phyloP scores from a whole-genome alignment of 2,329 filamentous ascomycete species.

The Pseudogymnoascus sp. region DNA sequence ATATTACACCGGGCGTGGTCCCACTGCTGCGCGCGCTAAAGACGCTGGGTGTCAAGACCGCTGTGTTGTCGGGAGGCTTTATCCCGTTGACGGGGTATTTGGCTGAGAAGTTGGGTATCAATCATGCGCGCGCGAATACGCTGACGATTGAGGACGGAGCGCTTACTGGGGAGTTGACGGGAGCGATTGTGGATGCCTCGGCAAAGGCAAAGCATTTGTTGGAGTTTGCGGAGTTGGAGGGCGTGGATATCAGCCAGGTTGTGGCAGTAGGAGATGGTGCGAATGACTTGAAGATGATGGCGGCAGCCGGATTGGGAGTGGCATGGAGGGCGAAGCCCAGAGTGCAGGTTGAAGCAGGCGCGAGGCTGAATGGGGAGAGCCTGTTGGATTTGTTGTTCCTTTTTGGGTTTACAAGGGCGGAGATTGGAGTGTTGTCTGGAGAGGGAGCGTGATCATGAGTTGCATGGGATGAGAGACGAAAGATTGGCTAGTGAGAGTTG shows the following conservation, averaged over 20 bases:
- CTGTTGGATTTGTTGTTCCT: constrained; percentile 66
- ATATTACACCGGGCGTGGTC: constrained; percentile 72
- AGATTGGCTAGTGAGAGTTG: neutral
- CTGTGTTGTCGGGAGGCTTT: constrained; percentile 88
- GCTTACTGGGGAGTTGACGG: constrained; percentile 65
- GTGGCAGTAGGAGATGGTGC: constrained; percentile 75
- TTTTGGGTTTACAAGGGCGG: constrained; percentile 61
- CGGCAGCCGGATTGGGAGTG: constrained; percentile 64
- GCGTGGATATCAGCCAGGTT: constrained; percentile 55
- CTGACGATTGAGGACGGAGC: constrained; percentile 54
- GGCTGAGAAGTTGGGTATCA: constrained; percentile 68
- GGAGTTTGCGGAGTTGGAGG: constrained; percentile 61
- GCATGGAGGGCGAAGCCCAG: constrained; percentile 79
- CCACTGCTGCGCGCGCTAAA: constrained; percentile 68
- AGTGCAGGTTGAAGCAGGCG: constrained; percentile 69
- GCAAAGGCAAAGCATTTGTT: constrained; percentile 64
- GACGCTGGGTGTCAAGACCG: constrained; percentile 73
- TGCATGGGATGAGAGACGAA: neutral
- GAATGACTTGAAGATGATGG: constrained; percentile 76
- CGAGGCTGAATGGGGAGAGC: constrained; percentile 61
- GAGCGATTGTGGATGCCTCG: constrained; percentile 66
- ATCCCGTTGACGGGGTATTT: constrained; percentile 83
- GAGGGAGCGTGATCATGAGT: neutral
- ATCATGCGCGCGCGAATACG: constrained; percentile 84
- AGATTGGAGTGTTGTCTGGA: constrained; percentile 34